phyloP scores from a whole-genome alignment of 768 basidiomycete genomes.

The Naganishia vaughanmartiniae region DNA sequence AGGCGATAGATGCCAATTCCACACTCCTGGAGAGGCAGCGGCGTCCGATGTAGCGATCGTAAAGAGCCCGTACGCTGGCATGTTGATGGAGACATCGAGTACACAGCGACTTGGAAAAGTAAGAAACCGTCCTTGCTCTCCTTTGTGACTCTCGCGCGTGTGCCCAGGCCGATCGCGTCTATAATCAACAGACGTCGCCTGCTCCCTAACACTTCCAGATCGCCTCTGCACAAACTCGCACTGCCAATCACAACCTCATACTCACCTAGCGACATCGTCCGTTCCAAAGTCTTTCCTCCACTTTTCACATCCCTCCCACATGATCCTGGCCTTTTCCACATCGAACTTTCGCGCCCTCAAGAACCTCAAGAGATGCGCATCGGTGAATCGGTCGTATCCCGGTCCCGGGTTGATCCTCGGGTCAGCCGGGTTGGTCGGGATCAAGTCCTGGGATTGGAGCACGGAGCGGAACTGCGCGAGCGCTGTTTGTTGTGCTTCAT shows the following conservation, averaged over 20 bases:
- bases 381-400: constrained; percentile 51
- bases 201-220: too few species aligned
- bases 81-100: too few species aligned
- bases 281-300: constrained; percentile 77
- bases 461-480: constrained; percentile 64
- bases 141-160: too few species aligned
- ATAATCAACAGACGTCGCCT: too few species aligned
- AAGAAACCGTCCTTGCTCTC: too few species aligned
- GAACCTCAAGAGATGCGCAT: constrained; percentile 61
- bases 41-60: too few species aligned
- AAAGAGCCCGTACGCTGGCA: too few species aligned
- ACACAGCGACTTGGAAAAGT: too few species aligned
- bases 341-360: constrained; percentile 92
- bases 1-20: constrained; percentile 8
- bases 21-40: not conserved
- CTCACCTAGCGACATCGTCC: constrained; percentile 55
- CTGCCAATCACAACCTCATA: constrained; percentile 54
- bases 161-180: too few species aligned
- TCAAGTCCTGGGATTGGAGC: constrained; percentile 30
- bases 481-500: constrained; percentile 59
- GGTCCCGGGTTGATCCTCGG: constrained; percentile 33
- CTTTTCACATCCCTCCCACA: constrained; percentile 76
- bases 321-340: constrained; percentile 71
- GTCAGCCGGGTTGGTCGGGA: constrained; percentile 37
- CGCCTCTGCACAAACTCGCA: constrained; percentile 65